Conservation (phyloP, 1,139 yeast species). For the Nakaseomyces kungkrabaensis region DNA sequence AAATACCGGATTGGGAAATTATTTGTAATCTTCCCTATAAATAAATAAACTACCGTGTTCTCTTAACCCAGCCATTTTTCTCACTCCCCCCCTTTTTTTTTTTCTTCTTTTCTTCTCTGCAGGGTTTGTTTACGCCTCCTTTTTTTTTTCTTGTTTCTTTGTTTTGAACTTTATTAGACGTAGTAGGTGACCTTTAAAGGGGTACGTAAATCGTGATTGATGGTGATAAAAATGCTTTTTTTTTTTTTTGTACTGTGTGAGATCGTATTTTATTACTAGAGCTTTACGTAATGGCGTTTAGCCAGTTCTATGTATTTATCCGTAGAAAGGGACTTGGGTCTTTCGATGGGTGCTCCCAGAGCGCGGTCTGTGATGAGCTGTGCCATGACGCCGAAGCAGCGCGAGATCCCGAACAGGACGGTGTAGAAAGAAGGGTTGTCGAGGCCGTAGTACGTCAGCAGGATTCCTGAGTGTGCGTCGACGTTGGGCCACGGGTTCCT, state of each 20-base stretch:
- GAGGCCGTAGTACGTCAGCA: slow-evolving; percentile 94
- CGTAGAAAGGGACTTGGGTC: slow-evolving; percentile 90
- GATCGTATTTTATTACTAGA: neutral
- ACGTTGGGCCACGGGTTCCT: slow-evolving; percentile 99
- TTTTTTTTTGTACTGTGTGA: neutral
- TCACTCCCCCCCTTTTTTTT: neutral
- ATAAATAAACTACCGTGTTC: too few relatives aligned
- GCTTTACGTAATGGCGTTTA: slow-evolving; percentile 22
- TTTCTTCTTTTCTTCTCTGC: too few relatives aligned
- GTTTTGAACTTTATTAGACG: too few relatives aligned
- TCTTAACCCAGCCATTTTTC: neutral
- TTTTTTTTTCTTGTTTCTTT: too few relatives aligned
- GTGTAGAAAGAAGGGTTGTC: slow-evolving; percentile 95
- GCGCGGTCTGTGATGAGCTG: slow-evolving; percentile 95
- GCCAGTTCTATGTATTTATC: slow-evolving; percentile 37
- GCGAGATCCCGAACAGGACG: slow-evolving; percentile 93
- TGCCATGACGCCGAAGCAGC: slow-evolving; percentile 96
- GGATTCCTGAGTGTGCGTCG: slow-evolving; percentile 94
- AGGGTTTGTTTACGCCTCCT: neutral
- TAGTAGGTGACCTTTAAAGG: too few relatives aligned
- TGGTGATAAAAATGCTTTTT: too few relatives aligned
- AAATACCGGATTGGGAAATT: neutral
- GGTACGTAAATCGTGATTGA: too few relatives aligned
- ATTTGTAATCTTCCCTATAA: neutral
- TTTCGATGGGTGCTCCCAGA: slow-evolving; percentile 88